Evolutionary conservation across 805 yeast genomes (phyloP).

Genomic region (Metschnikowia cerradonensis): DNA sequence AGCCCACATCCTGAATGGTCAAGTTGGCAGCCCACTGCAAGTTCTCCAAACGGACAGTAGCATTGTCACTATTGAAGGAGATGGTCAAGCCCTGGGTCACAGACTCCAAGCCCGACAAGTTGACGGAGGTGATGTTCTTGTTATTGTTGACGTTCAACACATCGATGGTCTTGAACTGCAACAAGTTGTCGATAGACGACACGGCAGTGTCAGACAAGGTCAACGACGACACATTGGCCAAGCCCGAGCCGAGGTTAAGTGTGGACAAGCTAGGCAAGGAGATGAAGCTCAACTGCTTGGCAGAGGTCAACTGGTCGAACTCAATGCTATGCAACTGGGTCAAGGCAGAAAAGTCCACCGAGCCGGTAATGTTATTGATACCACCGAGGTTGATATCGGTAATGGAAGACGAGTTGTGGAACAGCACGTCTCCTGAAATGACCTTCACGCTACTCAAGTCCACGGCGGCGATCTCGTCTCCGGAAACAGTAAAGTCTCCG

Average conservation of each 20-base stretch:
- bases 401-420: slow-evolving; percentile 39
- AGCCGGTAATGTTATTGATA: slow-evolving; percentile 33
- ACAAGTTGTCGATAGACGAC: slow-evolving; percentile 28
- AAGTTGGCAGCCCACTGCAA: slow-evolving; percentile 42
- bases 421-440: slow-evolving; percentile 28
- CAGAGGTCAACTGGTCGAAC: slow-evolving; percentile 28
- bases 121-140: slow-evolving; percentile 37
- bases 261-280: slow-evolving; percentile 41
- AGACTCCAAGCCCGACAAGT: slow-evolving; percentile 27
- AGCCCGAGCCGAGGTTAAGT: slow-evolving; percentile 34
- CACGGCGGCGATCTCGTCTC: slow-evolving; percentile 27
- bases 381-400: slow-evolving; percentile 28
- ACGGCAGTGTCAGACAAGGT: slow-evolving; percentile 42
- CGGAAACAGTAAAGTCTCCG: slow-evolving; percentile 37
- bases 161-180: slow-evolving; percentile 29
- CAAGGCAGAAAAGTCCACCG: slow-evolving; percentile 32
- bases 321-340: slow-evolving; percentile 39
- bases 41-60: slow-evolving; percentile 27
- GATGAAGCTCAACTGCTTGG: slow-evolving; percentile 30
- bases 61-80: slow-evolving; percentile 36
- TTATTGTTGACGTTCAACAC: slow-evolving; percentile 40
- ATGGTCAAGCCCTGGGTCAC: slow-evolving; percentile 35
- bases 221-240: slow-evolving; percentile 30
- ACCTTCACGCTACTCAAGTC: slow-evolving; percentile 28
- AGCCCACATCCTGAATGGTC: slow-evolving; percentile 39